Conservation (phyloP, 768 basidiomycete genomes). For the Mycena olivaceomarginata region DNA sequence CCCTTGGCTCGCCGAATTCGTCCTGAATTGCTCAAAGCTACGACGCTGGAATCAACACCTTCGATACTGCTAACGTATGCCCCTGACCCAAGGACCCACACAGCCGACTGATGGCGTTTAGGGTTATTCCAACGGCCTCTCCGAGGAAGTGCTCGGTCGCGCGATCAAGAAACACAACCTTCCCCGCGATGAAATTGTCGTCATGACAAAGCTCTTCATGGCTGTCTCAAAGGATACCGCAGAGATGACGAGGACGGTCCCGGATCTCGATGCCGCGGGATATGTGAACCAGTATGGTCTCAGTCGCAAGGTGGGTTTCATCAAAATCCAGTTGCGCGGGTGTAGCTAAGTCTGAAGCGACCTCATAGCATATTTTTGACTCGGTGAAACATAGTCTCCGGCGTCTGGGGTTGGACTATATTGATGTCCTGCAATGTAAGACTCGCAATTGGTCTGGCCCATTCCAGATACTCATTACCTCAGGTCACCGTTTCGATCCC, state of each 20-base stretch:
- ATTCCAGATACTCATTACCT: constrained; percentile 9
- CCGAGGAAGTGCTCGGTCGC: constrained; percentile 69
- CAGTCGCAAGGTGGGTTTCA: constrained; percentile 57
- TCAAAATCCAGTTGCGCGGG: background rate
- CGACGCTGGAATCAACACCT: too few species aligned
- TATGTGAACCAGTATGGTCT: constrained; percentile 54
- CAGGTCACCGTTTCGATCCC: constrained; percentile 57
- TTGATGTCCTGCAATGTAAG: constrained; percentile 73
- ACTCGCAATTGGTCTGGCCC: background rate
- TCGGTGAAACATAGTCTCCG: constrained; percentile 64
- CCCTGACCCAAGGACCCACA: too few species aligned
- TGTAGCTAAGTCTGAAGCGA: background rate
- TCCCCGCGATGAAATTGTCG: constrained; percentile 55
- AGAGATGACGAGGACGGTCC: background rate
- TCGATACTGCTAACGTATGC: too few species aligned
- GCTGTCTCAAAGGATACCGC: background rate
- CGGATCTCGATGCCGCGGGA: constrained; percentile 30
- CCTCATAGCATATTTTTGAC: constrained; percentile 69
- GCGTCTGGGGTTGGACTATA: constrained; percentile 72
- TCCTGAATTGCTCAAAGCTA: too few species aligned
- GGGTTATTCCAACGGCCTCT: constrained; percentile 66
- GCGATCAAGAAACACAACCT: constrained; percentile 50
- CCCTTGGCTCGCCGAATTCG: too few species aligned
- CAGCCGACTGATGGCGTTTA: constrained; percentile 16
- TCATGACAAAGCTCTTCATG: background rate